These are phyloP conservation scores for Pestalotiopsis sp. DNA, from an alignment of 2,329 filamentous ascomycete genomes.

Conservation along the genomic window DNA sequence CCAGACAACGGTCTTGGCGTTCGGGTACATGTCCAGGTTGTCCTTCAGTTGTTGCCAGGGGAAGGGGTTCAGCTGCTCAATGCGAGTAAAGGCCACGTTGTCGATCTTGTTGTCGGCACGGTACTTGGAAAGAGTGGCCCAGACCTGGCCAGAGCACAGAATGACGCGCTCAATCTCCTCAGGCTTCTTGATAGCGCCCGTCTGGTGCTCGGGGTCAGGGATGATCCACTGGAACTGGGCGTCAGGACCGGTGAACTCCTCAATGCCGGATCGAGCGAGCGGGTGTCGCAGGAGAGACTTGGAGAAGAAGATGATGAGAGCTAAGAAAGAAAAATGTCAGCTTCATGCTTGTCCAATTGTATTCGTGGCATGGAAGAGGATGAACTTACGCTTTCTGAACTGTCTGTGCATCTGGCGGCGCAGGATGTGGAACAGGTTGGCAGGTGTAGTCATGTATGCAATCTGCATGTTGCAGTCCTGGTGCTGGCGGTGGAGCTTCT, in stretches of 20 bases:
- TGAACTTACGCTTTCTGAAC: conserved; percentile 91
- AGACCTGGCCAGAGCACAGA: conserved; percentile 94
- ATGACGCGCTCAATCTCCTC: conserved; percentile 94
- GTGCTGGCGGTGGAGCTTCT: conserved; percentile 94
- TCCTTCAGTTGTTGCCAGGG: conserved; percentile 96
- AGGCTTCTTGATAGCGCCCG: conserved; percentile 71
- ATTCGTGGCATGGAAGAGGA: conserved; percentile 21
- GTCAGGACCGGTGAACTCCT: conserved; percentile 81
- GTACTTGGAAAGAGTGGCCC: conserved; percentile 86
- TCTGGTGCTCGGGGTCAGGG: conserved; percentile 81
- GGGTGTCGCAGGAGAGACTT: conserved; percentile 96
- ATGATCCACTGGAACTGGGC: conserved; percentile 98
- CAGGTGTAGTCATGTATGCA: conserved; percentile 92
- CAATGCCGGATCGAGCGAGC: conserved; percentile 82
- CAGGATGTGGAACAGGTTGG: conserved; percentile 95
- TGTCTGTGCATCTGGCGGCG: conserved; percentile 98
- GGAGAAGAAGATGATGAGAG: conserved; percentile 96
- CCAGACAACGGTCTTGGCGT: conserved; percentile 97
- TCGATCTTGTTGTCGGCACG: conserved; percentile 84
- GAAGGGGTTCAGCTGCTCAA: conserved; percentile 99
- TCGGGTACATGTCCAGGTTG: conserved; percentile 95
- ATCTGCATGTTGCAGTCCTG: conserved; percentile 99
- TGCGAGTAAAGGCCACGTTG: conserved; percentile 89
- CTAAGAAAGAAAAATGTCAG: conserved; percentile 44
- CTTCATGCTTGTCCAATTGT: conserved; percentile 24